Evolutionary conservation across 257 asterid genomes (phyloP).

Genomic region (Forsythia suspensa): DNA sequence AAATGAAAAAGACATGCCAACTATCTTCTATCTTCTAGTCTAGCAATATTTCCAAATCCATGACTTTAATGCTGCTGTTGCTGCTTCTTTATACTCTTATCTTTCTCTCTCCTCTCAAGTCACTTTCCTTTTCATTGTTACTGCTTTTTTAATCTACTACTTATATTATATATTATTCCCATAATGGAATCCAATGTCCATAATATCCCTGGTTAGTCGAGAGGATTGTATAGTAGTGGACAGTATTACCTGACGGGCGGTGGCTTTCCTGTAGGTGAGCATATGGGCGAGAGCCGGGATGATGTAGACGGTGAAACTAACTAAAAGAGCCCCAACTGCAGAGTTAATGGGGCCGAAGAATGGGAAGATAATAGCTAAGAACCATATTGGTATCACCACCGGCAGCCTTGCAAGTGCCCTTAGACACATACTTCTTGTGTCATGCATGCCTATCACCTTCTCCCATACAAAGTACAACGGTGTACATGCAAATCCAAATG

Average conservation of each 20-base stretch:
- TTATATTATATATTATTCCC: not conserved
- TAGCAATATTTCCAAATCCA: too few species aligned
- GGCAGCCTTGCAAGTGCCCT: conserved; percentile 91
- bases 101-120: conserved; percentile 22
- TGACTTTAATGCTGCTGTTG: too few species aligned
- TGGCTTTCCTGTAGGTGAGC: conserved; percentile 77
- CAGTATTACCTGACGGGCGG: conserved; percentile 69
- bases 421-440: conserved; percentile 73
- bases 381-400: conserved; percentile 92
- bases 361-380: conserved; percentile 91
- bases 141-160: not conserved
- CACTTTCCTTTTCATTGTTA: not conserved
- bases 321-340: conserved; percentile 91
- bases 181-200: not conserved
- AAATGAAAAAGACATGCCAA: conserved; percentile 75
- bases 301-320: conserved; percentile 92
- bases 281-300: conserved; percentile 90
- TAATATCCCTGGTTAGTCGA: too few species aligned
- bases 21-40: conserved; percentile 19
- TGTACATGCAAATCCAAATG: conserved; percentile 93
- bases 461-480: conserved; percentile 98
- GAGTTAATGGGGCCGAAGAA: conserved; percentile 95
- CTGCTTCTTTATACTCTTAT: not conserved
- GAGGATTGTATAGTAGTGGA: not conserved
- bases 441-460: conserved; percentile 94